Percentiles rank a stretch among this genome's conserved stretches.
Conservation (phyloP, 2,329 filamentous ascomycete genomes). For the Leptographium flavum region DNA sequence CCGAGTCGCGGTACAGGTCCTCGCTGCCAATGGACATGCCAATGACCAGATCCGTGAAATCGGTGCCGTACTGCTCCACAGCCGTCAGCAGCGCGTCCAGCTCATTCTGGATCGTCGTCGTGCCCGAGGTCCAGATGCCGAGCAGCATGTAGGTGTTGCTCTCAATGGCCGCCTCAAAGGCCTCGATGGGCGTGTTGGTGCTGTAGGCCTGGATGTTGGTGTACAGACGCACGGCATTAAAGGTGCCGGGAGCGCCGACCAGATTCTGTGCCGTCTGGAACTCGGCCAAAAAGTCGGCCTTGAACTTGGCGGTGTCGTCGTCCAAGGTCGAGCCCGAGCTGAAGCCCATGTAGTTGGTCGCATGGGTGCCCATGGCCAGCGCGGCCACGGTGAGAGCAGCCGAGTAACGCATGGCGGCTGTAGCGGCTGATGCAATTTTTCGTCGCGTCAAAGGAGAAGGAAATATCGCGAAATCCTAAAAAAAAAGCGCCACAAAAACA, state of each 20-base stretch:
- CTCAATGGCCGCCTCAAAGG: conserved; percentile 56
- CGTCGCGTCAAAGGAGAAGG: too few species aligned
- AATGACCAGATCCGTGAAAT: conserved; percentile 42
- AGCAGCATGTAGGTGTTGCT: conserved; percentile 48
- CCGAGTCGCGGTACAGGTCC: conserved; percentile 49
- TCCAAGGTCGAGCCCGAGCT: conserved; percentile 33
- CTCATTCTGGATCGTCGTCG: conserved; percentile 41
- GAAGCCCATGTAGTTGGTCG: conserved; percentile 37
- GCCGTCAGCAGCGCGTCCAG: conserved; percentile 44
- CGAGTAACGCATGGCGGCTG: conserved; percentile 26
- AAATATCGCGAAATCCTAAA: too few species aligned
- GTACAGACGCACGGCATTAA: conserved; percentile 55
- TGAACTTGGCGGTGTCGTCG: conserved; percentile 36
- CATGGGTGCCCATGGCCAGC: conserved; percentile 24
- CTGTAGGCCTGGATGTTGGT: conserved; percentile 52
- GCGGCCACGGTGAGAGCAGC: conserved; percentile 22
- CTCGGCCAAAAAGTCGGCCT: conserved; percentile 46
- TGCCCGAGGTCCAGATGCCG: conserved; percentile 48
- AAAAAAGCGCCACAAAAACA: too few species aligned
- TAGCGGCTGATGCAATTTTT: too few species aligned
- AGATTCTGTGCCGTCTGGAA: conserved; percentile 53
- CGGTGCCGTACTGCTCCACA: conserved; percentile 34
- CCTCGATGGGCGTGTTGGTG: conserved; percentile 64
- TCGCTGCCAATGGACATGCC: conserved; percentile 54
- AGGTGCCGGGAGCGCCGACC: conserved; percentile 43